Conservation (phyloP, 176 grass and related monocot species). For the Puccinellia tenuiflora region DNA sequence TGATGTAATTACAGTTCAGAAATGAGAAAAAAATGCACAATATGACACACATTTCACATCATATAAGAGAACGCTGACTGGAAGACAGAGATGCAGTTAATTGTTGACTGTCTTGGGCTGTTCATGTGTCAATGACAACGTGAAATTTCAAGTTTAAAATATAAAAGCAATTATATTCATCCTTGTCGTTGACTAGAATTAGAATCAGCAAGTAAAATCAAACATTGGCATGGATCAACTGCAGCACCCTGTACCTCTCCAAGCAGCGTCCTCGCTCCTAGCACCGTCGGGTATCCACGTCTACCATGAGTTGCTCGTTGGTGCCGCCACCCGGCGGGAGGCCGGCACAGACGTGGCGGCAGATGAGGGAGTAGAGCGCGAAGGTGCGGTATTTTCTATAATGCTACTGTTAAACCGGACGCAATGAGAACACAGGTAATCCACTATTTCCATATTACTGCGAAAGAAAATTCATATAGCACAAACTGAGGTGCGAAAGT, state of each 20-base stretch:
- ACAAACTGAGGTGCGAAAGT: too few relatives aligned
- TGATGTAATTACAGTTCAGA: not conserved
- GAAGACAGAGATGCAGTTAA: not conserved
- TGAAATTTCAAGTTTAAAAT: not conserved
- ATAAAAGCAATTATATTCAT: not conserved
- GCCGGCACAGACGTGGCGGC: conserved; percentile 74
- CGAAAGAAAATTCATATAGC: too few relatives aligned
- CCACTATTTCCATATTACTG: too few relatives aligned
- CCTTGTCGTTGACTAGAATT: conserved; percentile 80
- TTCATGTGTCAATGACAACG: not conserved
- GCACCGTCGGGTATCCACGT: too few relatives aligned
- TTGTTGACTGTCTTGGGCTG: not conserved
- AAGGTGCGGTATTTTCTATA: too few relatives aligned
- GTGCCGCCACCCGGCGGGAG: conserved; percentile 60
- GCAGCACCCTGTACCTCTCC: too few relatives aligned
- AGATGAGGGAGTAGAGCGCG: conserved; percentile 97
- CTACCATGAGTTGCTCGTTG: conserved; percentile 54
- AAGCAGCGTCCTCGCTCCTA: too few relatives aligned
- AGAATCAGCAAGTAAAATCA: too few relatives aligned
- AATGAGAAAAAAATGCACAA: not conserved
- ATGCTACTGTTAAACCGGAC: too few relatives aligned
- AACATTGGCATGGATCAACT: too few relatives aligned
- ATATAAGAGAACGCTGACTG: not conserved
- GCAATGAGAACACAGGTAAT: too few relatives aligned
- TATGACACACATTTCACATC: not conserved